Base-by-base conservation (phyloP, 2,329 filamentous ascomycete genomes). In the Bipolaris gigantea region DNA sequence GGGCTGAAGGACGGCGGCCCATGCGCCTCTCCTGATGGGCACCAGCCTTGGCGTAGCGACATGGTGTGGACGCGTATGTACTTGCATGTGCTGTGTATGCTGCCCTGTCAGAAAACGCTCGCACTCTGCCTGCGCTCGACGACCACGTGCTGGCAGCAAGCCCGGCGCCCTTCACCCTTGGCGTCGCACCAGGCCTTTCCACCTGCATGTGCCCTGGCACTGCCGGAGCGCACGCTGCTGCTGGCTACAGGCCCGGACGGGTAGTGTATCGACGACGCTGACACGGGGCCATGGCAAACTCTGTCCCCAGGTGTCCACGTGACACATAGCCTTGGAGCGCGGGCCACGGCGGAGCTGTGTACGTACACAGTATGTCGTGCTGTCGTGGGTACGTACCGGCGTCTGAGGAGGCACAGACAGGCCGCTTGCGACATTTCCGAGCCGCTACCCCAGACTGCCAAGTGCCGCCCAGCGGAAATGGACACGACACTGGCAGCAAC, bases 101-200 rank as follows among this genome's bases (percentile, higher is more conserved):
- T 30, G 10, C 5, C 13, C 4, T 36, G 40, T 49, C 59, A 52
- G 59, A 39, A 30, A 38, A 46, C 32, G 41, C n/a, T 25, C 13
- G 18, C 43, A 44, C 54, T 33, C 35, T 57, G 56, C 18, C 33
- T 64, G 62, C 65, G 64, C 63, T 56, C 69, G 64, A 59, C 61
- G 56, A 56, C 57, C 9, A 36, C 3, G 33, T 34, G 27, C 27
- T 30, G 27, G 2, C 27, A 57, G 56, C 11, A 35, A 27, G 11
- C 34, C 40, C 38, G 23, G 40, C 18, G 39, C 45, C 36, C 33
- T 25, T 36, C 15, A 47, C 30, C 19, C n/a, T n/a, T n/a, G n/a
- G n/a, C n/a, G n/a, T 44, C 33, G 34, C 41, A 50, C 45, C 36
- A 48, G 39, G 30, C 36, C 5, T n/a, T 27, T 19, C 8, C n/a